These are phyloP conservation scores for Acanthamoeba sp. DNA, from an alignment of 208 protist species.

Conservation along the genomic window DNA sequence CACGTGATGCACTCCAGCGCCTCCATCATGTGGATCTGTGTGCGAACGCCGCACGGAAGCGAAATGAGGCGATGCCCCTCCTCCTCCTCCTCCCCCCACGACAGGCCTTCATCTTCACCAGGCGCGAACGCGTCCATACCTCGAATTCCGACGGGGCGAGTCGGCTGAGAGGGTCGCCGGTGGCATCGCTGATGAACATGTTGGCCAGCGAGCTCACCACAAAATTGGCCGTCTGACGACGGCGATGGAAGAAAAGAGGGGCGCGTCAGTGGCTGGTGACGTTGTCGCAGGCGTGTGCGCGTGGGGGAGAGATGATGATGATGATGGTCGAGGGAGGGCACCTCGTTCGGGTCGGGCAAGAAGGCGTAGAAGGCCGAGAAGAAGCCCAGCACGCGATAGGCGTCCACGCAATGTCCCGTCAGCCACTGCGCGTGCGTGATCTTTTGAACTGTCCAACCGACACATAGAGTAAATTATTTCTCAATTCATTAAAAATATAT, in stretches of 20 bases:
- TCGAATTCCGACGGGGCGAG: conserved; percentile 25
- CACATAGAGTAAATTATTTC: neutral
- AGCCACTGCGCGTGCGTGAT: conserved; percentile 28
- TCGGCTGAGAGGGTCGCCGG: neutral
- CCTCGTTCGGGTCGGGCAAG: conserved; percentile 51
- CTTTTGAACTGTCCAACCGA: neutral
- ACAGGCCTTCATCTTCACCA: too few relatives aligned
- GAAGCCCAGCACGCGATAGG: conserved; percentile 33
- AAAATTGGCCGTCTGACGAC: conserved; percentile 23
- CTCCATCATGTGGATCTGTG: conserved; percentile 46
- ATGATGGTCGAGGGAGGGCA: neutral
- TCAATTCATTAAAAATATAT: neutral
- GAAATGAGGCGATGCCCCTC: too few relatives aligned
- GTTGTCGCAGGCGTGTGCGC: neutral
- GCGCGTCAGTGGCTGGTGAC: neutral
- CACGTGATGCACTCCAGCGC: conserved; percentile 37
- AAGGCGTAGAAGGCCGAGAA: conserved; percentile 50
- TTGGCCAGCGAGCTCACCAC: conserved; percentile 49
- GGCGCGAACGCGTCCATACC: neutral
- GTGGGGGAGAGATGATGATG: neutral
- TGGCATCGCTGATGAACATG: conserved; percentile 4
- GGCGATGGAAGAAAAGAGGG: too few relatives aligned
- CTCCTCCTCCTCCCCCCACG: too few relatives aligned
- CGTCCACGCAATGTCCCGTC: conserved; percentile 53
- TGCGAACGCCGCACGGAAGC: neutral